These are phyloP conservation scores for Chenopodium quinoa DNA, from an alignment of 148 eudicot genomes.

Conservation along the genomic window DNA sequence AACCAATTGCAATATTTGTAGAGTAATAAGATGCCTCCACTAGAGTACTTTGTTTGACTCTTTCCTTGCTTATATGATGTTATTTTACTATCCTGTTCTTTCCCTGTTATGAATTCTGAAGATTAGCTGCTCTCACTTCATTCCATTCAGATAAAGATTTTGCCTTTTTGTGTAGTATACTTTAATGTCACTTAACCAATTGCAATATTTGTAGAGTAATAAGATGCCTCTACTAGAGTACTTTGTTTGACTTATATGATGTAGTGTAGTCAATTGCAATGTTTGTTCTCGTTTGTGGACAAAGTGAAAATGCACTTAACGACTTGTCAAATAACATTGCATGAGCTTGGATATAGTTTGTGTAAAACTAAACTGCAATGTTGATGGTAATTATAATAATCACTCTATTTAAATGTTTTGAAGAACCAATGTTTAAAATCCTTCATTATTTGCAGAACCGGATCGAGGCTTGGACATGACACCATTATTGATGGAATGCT, in stretches of 20 bases:
- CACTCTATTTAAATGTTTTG: no score
- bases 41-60: not conserved
- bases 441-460: slow-evolving; percentile 48
- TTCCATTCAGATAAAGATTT: not conserved
- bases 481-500: slow-evolving; percentile 86
- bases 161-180: not conserved
- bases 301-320: not conserved
- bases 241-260: not conserved
- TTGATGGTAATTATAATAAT: no score
- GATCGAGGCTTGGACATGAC: slow-evolving; percentile 95
- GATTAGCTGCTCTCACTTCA: not conserved
- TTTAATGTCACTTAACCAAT: not conserved
- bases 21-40: not conserved
- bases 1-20: not conserved
- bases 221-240: not conserved
- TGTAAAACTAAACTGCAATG: not conserved
- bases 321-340: not conserved
- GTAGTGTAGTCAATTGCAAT: not conserved
- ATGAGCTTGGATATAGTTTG: not conserved
- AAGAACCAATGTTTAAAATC: not conserved
- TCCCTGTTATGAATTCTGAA: not conserved
- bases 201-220: not conserved
- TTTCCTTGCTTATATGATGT: no score
- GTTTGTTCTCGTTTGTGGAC: not conserved
- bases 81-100: no score